phyloP scores from a whole-genome alignment of 352 stramenopile species.

The Lagenidium giganteum region DNA sequence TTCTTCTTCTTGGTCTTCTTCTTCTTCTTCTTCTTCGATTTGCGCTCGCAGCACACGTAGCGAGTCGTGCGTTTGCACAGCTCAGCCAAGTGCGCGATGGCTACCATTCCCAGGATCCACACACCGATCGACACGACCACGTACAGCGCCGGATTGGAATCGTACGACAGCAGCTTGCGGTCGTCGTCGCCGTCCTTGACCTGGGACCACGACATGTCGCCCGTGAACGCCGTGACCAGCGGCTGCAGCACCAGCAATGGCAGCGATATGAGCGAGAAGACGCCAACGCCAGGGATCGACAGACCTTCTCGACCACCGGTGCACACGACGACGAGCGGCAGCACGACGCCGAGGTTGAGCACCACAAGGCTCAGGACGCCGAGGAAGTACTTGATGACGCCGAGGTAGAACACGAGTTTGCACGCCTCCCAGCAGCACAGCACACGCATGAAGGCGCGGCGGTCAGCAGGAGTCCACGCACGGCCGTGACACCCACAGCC shows the following conservation, averaged over 20 bases:
- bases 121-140: slow-evolving; percentile 2
- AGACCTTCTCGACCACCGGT: not conserved
- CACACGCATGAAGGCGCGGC: slow-evolving; percentile 5
- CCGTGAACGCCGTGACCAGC: not conserved
- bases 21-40: too few relatives aligned
- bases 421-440: slow-evolving; percentile 6
- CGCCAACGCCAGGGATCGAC: too few relatives aligned
- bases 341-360: slow-evolving; percentile 3
- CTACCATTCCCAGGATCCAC: slow-evolving; percentile 8
- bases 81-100: slow-evolving; percentile 7
- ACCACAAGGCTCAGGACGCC: slow-evolving; percentile 3
- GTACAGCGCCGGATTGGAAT: slow-evolving; percentile 1
- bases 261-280: too few relatives aligned
- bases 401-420: slow-evolving; percentile 18
- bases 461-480: not conserved
- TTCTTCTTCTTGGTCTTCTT: too few relatives aligned
- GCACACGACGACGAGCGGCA: not conserved
- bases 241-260: slow-evolving; percentile 1
- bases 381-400: slow-evolving; percentile 17
- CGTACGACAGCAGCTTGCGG: not conserved
- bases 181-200: not conserved
- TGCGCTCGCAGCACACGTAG: slow-evolving; percentile 17
- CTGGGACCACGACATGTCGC: not conserved
- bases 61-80: slow-evolving; percentile 12
- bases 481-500: too few relatives aligned